A percentile compares a stretch with the other conserved stretches of the same genome.
Evolutionary conservation across 257 asterid species (phyloP).

Genomic region (Scutellaria barbata): DNA sequence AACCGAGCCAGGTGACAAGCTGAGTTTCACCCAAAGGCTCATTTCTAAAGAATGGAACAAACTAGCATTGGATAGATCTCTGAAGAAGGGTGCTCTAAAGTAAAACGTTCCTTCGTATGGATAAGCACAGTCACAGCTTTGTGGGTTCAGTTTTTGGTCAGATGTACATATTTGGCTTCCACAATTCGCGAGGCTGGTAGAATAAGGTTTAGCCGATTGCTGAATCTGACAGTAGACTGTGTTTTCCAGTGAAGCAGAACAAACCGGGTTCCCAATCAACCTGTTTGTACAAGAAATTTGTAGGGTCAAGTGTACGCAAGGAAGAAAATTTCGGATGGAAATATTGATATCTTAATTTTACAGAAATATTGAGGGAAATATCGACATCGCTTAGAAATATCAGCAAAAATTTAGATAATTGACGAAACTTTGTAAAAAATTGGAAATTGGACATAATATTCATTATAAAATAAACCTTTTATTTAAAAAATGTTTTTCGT

Average conservation of each 20-base stretch:
- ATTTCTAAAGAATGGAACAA: conserved; percentile 80
- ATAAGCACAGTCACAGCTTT: conserved; percentile 86
- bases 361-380: too few species aligned
- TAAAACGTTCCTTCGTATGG: conserved; percentile 88
- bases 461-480: too few species aligned
- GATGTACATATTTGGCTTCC: conserved; percentile 71
- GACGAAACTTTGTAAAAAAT: too few species aligned
- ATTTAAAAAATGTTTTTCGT: too few species aligned
- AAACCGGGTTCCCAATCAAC: conserved; percentile 90
- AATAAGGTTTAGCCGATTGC: conserved; percentile 69
- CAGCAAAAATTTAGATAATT: too few species aligned
- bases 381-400: too few species aligned
- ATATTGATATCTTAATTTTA: too few species aligned
- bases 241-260: conserved; percentile 66
- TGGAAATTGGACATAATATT: too few species aligned
- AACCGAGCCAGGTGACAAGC: conserved; percentile 80
- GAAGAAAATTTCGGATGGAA: too few species aligned
- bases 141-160: conserved; percentile 76
- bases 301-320: neutral
- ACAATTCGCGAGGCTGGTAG: conserved; percentile 89
- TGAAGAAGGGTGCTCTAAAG: conserved; percentile 86
- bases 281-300: conserved; percentile 44
- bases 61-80: conserved; percentile 80
- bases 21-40: conserved; percentile 87
- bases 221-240: conserved; percentile 83